Conservation (phyloP, 192 early-diverging fungal genomes). For the Fimicolochytrium jonesii region DNA sequence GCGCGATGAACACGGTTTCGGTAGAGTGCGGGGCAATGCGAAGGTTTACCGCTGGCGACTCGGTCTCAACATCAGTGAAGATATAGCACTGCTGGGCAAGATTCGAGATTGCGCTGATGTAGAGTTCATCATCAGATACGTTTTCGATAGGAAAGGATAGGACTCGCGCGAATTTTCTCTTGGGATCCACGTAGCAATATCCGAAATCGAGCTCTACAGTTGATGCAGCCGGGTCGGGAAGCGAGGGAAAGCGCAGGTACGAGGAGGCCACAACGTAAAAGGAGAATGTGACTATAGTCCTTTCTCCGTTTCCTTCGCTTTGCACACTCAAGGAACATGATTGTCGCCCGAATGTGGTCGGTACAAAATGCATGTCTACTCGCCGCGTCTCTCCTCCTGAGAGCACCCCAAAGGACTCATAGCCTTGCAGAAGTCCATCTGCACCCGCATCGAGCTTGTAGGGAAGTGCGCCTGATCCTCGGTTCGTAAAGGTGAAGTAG, state of each 20-base stretch:
- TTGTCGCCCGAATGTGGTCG: slow-evolving; percentile 51
- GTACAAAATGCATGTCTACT: slow-evolving; percentile 51
- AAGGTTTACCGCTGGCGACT: slow-evolving; percentile 43
- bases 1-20: slow-evolving; percentile 68
- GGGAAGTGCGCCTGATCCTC: slow-evolving; percentile 5
- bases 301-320: neutral
- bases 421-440: slow-evolving; percentile 1
- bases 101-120: slow-evolving; percentile 73
- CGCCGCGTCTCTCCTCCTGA: slow-evolving; percentile 51
- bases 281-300: slow-evolving; percentile 43
- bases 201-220: slow-evolving; percentile 67
- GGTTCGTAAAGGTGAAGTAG: slow-evolving; percentile 52
- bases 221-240: slow-evolving; percentile 40
- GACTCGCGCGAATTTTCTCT: slow-evolving; percentile 69
- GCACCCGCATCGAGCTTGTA: slow-evolving; percentile 8
- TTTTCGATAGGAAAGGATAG: slow-evolving; percentile 68
- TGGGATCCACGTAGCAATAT: slow-evolving; percentile 74
- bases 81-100: slow-evolving; percentile 74
- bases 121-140: slow-evolving; percentile 59
- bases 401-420: slow-evolving; percentile 30
- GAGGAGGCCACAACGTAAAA: slow-evolving; percentile 44
- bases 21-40: slow-evolving; percentile 45
- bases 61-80: slow-evolving; percentile 49
- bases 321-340: slow-evolving; percentile 41
- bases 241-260: slow-evolving; percentile 56